A percentile compares a stretch with the other conserved stretches of the same genome.
Evolutionary conservation across 2,329 filamentous ascomycete genomes (phyloP).

Genomic region (Xylaria sp.): DNA sequence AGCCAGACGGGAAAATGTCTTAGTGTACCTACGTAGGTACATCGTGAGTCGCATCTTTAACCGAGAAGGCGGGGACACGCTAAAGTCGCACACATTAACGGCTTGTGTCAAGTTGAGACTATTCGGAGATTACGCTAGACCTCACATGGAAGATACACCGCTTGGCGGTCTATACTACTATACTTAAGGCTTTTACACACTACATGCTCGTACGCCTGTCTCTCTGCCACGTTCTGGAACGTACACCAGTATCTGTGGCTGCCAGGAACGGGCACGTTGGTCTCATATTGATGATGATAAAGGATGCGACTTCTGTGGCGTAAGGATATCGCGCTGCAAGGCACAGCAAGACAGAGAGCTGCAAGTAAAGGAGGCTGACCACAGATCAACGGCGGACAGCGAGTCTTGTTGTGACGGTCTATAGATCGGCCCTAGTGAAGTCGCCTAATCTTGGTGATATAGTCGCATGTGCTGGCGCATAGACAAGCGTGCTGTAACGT

Average conservation of each 20-base stretch:
- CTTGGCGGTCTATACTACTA: conserved; percentile 11
- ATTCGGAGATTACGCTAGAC: conserved; percentile 29
- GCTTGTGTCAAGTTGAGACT: conserved; percentile 29
- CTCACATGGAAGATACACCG: conserved; percentile 15
- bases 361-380: conserved; percentile 29
- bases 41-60: background rate
- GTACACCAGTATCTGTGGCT: background rate
- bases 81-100: conserved; percentile 14
- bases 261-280: background rate
- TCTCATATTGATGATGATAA: background rate
- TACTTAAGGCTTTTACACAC: background rate
- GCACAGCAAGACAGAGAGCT: conserved; percentile 11
- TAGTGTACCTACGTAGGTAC: background rate
- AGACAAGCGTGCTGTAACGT: background rate
- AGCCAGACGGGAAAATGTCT: background rate
- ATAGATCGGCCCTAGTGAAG: background rate
- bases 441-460: background rate
- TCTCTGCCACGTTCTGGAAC: background rate
- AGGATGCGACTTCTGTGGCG: conserved; percentile 3
- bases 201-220: background rate
- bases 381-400: background rate
- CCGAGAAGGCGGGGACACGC: conserved; percentile 16
- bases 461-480: background rate
- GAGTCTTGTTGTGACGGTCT: background rate
- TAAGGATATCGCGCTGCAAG: background rate